A percentile compares a stretch with the other conserved stretches of the same genome.
Conservation (phyloP, 345 rosid genomes). For the Zanthoxylum bungeanum region DNA sequence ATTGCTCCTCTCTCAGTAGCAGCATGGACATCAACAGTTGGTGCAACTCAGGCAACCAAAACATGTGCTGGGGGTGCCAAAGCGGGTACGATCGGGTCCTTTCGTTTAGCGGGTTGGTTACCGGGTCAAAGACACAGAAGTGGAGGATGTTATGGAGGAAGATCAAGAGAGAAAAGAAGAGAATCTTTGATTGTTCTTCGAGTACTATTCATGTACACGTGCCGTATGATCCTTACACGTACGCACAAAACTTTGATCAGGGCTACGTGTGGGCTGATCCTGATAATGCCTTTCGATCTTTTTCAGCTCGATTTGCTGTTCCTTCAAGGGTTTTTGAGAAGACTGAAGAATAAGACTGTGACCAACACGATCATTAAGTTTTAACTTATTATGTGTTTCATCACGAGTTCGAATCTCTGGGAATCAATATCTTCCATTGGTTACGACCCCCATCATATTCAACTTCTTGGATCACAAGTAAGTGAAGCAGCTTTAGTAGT, state of each 20-base stretch:
- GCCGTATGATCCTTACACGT: conserved; percentile 35
- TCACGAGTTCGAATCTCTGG: too few species aligned
- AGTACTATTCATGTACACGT: conserved; percentile 3
- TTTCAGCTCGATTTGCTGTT: conserved; percentile 48
- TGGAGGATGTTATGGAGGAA: conserved; percentile 43
- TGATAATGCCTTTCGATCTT: conserved; percentile 32
- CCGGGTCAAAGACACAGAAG: conserved; percentile 7
- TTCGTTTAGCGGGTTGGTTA: conserved; percentile 4
- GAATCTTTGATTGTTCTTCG: conserved; percentile 18
- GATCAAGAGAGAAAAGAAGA: conserved; percentile 30
- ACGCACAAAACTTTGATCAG: conserved; percentile 44
- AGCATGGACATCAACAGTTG: conserved; percentile 27
- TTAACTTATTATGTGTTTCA: too few species aligned
- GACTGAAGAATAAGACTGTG: too few species aligned
- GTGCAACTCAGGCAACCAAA: conserved; percentile 21
- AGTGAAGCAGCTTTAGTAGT: conserved; percentile 3
- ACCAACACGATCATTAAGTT: too few species aligned
- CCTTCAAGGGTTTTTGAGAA: conserved; percentile 27
- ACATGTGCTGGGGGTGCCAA: conserved; percentile 1
- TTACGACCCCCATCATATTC: too few species aligned
- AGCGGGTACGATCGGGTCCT: conserved; percentile 21
- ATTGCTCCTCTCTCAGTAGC: conserved; percentile 9
- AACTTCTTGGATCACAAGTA: not conserved
- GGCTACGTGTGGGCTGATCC: conserved; percentile 28
- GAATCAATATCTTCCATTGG: too few species aligned